Percentiles rank a stretch among this genome's conserved stretches.
These are phyloP conservation scores for Haematococcus sp. DNA, from an alignment of 139 green algal genomes.

Conservation along the genomic window DNA sequence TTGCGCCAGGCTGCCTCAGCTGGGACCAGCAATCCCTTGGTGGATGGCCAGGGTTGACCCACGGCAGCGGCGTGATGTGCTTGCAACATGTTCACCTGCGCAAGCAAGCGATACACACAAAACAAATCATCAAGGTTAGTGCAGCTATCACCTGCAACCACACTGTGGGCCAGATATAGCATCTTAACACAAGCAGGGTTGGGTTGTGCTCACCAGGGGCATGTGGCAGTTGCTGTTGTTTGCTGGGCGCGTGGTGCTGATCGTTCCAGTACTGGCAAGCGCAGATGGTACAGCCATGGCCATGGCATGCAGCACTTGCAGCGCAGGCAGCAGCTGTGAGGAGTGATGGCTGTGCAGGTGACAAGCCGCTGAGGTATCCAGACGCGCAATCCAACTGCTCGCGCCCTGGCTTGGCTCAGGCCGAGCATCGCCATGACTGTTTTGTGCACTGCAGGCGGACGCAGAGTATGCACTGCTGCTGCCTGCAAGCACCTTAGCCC, in stretches of 20 bases:
- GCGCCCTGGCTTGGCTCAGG: too few species aligned
- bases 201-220: too few species aligned
- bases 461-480: too few species aligned
- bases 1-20: too few species aligned
- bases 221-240: neutral
- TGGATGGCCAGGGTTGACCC: neutral
- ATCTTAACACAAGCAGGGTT: too few species aligned
- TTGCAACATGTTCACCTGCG: neutral
- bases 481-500: neutral
- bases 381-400: neutral
- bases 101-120: too few species aligned
- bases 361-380: neutral
- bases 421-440: too few species aligned
- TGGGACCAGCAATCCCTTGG: neutral
- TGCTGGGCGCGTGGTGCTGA: neutral
- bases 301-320: slow-evolving; percentile 34
- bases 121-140: too few species aligned
- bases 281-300: slow-evolving; percentile 12
- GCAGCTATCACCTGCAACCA: too few species aligned
- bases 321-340: slow-evolving; percentile 12
- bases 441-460: too few species aligned
- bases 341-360: neutral
- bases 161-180: too few species aligned
- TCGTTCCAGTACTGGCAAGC: slow-evolving; percentile 1
- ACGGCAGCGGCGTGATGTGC: neutral